Base-by-base conservation (phyloP, 345 rosid species). In the Trapa incisa region DNA sequence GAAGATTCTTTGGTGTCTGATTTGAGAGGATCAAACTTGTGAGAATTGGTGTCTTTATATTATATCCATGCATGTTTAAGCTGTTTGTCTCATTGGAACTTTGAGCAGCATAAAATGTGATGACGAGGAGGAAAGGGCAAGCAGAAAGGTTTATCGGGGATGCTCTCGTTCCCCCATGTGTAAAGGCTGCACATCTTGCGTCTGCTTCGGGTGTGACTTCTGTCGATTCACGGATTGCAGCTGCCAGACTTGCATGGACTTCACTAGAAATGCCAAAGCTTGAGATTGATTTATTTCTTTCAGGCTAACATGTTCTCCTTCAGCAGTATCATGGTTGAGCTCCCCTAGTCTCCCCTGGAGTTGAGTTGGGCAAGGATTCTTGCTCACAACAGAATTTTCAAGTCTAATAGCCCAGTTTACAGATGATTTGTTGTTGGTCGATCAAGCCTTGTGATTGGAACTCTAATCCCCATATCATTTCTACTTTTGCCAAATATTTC, bases 121-220 rank as follows among this genome's bases (percentile, higher is more conserved):
- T 37, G 89, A 85, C 54, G 96, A 85, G 4, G 78, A 85, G 72
- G 81, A 82, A 70, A 79, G 97, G 67, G 93, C 83, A 39, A 91
- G 96, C 67, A 84, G 99, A 64, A 87, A 86, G 79, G 92, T 84
- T 9, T 94, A 89, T 73, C 77, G 92, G 75, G 96, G 99, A 29
- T 95, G 99, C 78, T 72, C 71, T 65, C 84, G 92, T 17, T 83
- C 96, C 29, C 87, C 87, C 6, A 80, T 96, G 10, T 94, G 99
- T 81, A 85, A 86, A 74, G 97, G 99, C 3, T 94, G 99, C 84
- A 94, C 97, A 39, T 87, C 97, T 47, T 94, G 97, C 47, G 97
- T 94, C 38, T 94, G 99, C 82, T 91, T 91, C 32, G 99, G 99
- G 54, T 89, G 99, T 67, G 86, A 83, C 37, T 80, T 87, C 70